These are phyloP conservation scores for Hypoxylon sp. DNA, from an alignment of 2,329 filamentous ascomycete species.

Conservation along the genomic window DNA sequence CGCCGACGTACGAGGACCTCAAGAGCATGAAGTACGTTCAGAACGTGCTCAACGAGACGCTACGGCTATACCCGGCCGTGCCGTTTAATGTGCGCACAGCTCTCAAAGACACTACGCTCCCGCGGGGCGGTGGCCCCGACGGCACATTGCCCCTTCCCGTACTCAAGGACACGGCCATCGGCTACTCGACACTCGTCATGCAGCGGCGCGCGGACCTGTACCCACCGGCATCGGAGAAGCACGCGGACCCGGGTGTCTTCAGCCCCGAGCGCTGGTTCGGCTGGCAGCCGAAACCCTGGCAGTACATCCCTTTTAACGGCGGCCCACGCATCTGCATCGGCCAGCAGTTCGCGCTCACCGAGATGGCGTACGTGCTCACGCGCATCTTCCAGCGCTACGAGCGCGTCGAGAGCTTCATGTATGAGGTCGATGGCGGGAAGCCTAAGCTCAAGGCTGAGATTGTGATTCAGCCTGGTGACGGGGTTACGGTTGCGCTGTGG, in stretches of 20 bases:
- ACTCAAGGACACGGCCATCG: slow-evolving; percentile 74
- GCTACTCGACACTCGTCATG: slow-evolving; percentile 79
- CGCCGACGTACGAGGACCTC: slow-evolving; percentile 82
- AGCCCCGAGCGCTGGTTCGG: slow-evolving; percentile 76
- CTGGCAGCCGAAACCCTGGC: slow-evolving; percentile 76
- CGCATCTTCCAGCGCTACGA: slow-evolving; percentile 81
- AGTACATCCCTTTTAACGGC: slow-evolving; percentile 82
- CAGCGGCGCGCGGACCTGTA: slow-evolving; percentile 78
- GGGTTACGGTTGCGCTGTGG: slow-evolving; percentile 71
- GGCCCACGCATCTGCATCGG: slow-evolving; percentile 82
- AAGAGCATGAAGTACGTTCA: slow-evolving; percentile 90
- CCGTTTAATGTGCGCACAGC: slow-evolving; percentile 84
- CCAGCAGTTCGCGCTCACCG: slow-evolving; percentile 85
- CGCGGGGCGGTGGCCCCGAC: slow-evolving; percentile 77
- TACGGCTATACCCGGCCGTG: slow-evolving; percentile 82
- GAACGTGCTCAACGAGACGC: slow-evolving; percentile 80
- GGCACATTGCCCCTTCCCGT: slow-evolving; percentile 74
- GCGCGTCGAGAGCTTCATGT: slow-evolving; percentile 71
- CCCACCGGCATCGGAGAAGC: slow-evolving; percentile 63
- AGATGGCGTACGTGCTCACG: slow-evolving; percentile 80
- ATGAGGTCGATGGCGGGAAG: slow-evolving; percentile 66
- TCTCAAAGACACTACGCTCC: slow-evolving; percentile 80
- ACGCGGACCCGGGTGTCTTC: slow-evolving; percentile 66
- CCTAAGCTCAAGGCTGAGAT: slow-evolving; percentile 72
- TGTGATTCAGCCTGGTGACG: slow-evolving; percentile 71